These are phyloP conservation scores for Aspergillus oerlinghausenensis DNA, from an alignment of 2,329 filamentous ascomycete species.

Conservation along the genomic window DNA sequence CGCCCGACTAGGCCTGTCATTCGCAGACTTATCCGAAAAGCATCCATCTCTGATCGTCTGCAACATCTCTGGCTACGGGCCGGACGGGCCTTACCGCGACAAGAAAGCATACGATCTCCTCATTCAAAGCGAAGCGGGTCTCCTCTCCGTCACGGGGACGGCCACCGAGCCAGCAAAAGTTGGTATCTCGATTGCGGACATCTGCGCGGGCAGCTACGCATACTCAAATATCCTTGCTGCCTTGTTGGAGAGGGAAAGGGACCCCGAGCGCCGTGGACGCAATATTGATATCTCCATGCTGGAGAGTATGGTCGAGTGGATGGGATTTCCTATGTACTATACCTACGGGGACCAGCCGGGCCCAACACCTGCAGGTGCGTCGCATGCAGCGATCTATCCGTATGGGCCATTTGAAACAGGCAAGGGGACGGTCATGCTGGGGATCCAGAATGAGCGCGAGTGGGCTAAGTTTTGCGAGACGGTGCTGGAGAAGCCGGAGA, in stretches of 20 bases:
- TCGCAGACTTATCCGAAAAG: conserved; percentile 38
- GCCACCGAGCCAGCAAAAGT: conserved; percentile 46
- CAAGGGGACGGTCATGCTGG: conserved; percentile 51
- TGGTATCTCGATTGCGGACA: conserved; percentile 53
- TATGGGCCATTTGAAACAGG: conserved; percentile 53
- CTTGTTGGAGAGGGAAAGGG: conserved; percentile 46
- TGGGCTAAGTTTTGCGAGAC: conserved; percentile 48
- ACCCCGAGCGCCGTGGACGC: conserved; percentile 40
- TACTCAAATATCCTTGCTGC: conserved; percentile 50
- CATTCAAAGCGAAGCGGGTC: conserved; percentile 52
- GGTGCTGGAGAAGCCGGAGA: conserved; percentile 41
- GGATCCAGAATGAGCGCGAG: conserved; percentile 56
- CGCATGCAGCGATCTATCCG: conserved; percentile 54
- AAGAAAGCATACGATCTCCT: conserved; percentile 56
- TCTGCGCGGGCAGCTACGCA: conserved; percentile 51
- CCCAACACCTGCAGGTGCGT: conserved; percentile 46
- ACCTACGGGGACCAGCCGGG: conserved; percentile 43
- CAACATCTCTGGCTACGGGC: conserved; percentile 52
- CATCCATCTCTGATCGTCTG: conserved; percentile 50
- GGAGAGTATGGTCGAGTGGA: conserved; percentile 57
- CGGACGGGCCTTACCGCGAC: conserved; percentile 48
- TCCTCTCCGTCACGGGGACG: conserved; percentile 50
- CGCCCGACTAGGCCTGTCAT: conserved; percentile 46
- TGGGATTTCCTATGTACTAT: conserved; percentile 55
- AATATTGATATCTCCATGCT: conserved; percentile 56